Conservation (phyloP, 1,284 basidiomycete genomes). For the Tremellales sp. region DNA sequence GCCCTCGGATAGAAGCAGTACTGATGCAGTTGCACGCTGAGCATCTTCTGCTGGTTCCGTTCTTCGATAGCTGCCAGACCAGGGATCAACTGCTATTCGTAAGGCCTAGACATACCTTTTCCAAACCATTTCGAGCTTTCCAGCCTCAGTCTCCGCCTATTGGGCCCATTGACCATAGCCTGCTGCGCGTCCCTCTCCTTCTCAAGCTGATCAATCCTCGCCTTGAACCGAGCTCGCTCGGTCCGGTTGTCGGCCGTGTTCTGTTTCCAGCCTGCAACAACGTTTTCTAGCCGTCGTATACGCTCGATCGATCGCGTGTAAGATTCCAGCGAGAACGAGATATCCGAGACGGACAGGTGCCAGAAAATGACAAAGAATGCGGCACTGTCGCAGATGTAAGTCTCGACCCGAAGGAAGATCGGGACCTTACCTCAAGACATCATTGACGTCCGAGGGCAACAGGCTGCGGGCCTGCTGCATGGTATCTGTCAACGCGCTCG, state of each 20-base stretch:
- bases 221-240: slow-evolving; percentile 26
- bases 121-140: slow-evolving; percentile 90
- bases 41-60: slow-evolving; percentile 14
- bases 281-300: slow-evolving; percentile 41
- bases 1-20: slow-evolving; percentile 91
- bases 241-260: slow-evolving; percentile 19
- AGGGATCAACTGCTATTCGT: neutral
- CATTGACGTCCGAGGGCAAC: slow-evolving; percentile 26
- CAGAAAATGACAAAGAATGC: slow-evolving; percentile 92
- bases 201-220: slow-evolving; percentile 26
- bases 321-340: slow-evolving; percentile 58
- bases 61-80: slow-evolving; percentile 21
- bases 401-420: neutral
- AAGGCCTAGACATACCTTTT: slow-evolving; percentile 53
- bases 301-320: slow-evolving; percentile 49
- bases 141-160: slow-evolving; percentile 64
- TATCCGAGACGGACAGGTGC: slow-evolving; percentile 85
- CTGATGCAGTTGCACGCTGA: slow-evolving; percentile 52
- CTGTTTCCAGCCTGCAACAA: slow-evolving; percentile 35
- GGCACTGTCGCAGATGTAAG: slow-evolving; percentile 55
- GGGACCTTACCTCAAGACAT: slow-evolving; percentile 19
- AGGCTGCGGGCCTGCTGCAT: slow-evolving; percentile 30
- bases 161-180: slow-evolving; percentile 55
- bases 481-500: slow-evolving; percentile 25
- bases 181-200: slow-evolving; percentile 39